These are phyloP conservation scores for Backusella mclennaniae DNA, from an alignment of 192 early-diverging fungal species.

Conservation along the genomic window DNA sequence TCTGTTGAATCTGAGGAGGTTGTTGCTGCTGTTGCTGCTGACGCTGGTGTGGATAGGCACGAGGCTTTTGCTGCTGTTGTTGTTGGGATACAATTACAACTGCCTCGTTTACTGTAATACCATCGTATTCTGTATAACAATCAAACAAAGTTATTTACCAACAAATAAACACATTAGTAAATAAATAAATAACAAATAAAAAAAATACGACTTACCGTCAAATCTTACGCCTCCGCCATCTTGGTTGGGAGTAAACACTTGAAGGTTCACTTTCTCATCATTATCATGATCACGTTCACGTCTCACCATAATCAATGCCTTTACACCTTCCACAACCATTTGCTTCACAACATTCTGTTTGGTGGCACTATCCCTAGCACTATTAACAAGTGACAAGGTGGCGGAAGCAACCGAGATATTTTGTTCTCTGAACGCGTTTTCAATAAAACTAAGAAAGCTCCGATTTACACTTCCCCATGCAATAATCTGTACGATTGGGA, in stretches of 20 bases:
- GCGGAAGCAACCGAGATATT: neutral
- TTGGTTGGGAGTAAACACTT: constrained; percentile 10
- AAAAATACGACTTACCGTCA: constrained; percentile 10
- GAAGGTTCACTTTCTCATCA: constrained; percentile 2
- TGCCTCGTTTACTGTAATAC: constrained; percentile 18
- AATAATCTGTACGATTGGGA: constrained; percentile 12
- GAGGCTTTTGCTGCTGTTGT: neutral
- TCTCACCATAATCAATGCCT: constrained; percentile 9
- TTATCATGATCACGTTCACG: neutral
- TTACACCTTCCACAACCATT: constrained; percentile 19
- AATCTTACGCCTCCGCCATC: constrained; percentile 12
- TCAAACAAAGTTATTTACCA: neutral
- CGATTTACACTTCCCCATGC: constrained; percentile 2
- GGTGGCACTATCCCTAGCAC: neutral
- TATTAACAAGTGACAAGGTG: neutral
- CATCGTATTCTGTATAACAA: constrained; percentile 16
- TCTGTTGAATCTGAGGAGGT: neutral
- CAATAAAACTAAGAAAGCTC: neutral
- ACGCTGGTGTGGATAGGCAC: neutral
- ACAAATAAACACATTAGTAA: neutral
- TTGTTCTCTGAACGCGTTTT: neutral
- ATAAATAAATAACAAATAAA: neutral
- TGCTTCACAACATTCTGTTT: constrained; percentile 11
- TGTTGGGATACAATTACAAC: constrained; percentile 10
- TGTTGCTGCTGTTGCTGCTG: neutral